A percentile compares a stretch with the other conserved stretches of the same genome.
phyloP scores from a whole-genome alignment of 208 protist species.

The Acanthamoeba quina region DNA sequence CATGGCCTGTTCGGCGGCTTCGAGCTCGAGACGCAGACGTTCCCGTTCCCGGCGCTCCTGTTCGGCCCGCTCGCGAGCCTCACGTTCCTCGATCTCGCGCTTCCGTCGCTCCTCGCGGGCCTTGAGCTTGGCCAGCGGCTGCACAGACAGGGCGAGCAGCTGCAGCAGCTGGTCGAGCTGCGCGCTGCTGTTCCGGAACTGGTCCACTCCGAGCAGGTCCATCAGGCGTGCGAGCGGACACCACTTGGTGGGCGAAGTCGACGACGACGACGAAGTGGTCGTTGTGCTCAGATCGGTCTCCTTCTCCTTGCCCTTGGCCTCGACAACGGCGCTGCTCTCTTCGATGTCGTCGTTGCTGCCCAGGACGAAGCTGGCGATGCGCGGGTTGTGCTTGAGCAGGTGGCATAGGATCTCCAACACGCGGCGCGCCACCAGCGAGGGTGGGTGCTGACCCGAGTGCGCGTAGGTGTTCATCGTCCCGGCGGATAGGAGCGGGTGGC shows the following conservation, averaged over 20 bases:
- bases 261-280: background rate
- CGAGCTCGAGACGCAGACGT: background rate
- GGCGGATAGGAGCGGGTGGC: conserved; percentile 50
- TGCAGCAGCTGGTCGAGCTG: conserved; percentile 65
- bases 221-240: conserved; percentile 60
- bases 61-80: background rate
- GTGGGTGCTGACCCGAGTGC: conserved; percentile 66
- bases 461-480: conserved; percentile 61
- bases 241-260: conserved; percentile 8
- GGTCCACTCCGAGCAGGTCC: conserved; percentile 58
- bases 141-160: conserved; percentile 46
- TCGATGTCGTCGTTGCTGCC: background rate
- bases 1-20: conserved; percentile 21
- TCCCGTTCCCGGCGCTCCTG: conserved; percentile 54
- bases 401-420: conserved; percentile 71
- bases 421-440: conserved; percentile 48
- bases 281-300: background rate
- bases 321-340: background rate
- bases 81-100: conserved; percentile 9
- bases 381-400: conserved; percentile 69
- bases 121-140: conserved; percentile 61
- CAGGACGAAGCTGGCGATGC: conserved; percentile 65
- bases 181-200: conserved; percentile 70
- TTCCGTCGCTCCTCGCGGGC: conserved; percentile 10
- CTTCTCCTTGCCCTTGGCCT: background rate